phyloP scores from a whole-genome alignment of 1,284 basidiomycete species.

The Fomitiporia mediterranea region DNA sequence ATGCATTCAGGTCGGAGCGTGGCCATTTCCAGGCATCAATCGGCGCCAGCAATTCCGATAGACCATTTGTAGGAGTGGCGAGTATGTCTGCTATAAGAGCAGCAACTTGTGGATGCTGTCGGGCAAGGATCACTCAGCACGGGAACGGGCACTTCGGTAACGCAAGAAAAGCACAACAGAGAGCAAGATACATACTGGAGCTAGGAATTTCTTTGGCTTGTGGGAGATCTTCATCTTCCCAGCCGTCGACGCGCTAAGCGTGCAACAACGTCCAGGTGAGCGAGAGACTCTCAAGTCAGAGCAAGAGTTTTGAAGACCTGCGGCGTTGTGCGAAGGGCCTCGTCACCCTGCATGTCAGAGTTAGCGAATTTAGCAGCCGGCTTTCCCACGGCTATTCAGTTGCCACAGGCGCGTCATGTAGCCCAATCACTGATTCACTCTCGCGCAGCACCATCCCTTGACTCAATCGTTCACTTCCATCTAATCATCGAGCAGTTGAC shows the following conservation, averaged over 20 bases:
- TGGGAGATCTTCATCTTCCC: slow-evolving; percentile 75
- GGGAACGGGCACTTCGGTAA: too few relatives aligned
- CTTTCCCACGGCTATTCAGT: background rate
- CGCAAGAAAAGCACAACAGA: slow-evolving; percentile 7
- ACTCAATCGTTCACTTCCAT: background rate
- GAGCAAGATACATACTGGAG: slow-evolving; percentile 50
- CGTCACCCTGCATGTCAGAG: background rate
- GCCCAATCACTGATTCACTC: background rate
- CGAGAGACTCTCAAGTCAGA: slow-evolving; percentile 7
- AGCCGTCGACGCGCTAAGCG: slow-evolving; percentile 38
- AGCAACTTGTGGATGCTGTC: slow-evolving; percentile 69
- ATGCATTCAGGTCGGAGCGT: slow-evolving; percentile 94
- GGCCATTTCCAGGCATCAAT: slow-evolving; percentile 91
- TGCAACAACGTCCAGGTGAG: background rate
- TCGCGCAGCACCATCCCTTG: background rate
- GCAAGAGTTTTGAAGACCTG: background rate
- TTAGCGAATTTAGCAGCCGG: background rate
- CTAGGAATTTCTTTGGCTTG: slow-evolving; percentile 70
- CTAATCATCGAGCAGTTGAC: background rate
- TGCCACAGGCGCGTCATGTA: slow-evolving; percentile 8
- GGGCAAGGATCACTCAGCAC: slow-evolving; percentile 17
- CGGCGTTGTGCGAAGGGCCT: background rate
- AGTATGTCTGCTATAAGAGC: slow-evolving; percentile 69
- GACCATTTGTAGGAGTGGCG: slow-evolving; percentile 58
- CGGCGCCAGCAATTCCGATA: slow-evolving; percentile 56